These are phyloP conservation scores for Hanseniaspora osmophila DNA, from an alignment of 805 yeast genomes.

Conservation along the genomic window DNA sequence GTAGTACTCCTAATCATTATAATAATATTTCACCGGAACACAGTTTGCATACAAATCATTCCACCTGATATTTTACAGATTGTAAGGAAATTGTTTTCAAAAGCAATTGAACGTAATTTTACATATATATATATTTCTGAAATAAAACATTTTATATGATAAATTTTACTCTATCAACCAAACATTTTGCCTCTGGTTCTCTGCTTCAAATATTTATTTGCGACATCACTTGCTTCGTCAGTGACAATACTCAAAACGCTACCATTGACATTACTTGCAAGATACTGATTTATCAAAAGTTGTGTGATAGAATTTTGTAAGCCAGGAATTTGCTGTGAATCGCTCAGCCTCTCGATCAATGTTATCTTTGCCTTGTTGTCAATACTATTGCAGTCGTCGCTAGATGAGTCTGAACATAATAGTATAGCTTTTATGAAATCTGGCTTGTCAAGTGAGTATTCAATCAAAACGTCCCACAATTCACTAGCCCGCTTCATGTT, in stretches of 20 bases:
- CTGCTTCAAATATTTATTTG: constrained; percentile 18
- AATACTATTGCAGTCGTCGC: constrained; percentile 33
- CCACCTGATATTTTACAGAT: not conserved
- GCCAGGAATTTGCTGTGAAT: constrained; percentile 47
- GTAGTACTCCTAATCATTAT: not conserved
- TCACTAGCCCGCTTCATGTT: constrained; percentile 22
- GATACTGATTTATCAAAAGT: constrained; percentile 49
- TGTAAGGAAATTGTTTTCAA: too few relatives aligned
- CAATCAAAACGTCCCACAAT: constrained; percentile 67
- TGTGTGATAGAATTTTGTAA: constrained; percentile 44
- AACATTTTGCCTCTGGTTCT: constrained; percentile 21
- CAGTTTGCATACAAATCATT: not conserved
- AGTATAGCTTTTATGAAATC: constrained; percentile 63
- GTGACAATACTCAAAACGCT: constrained; percentile 42
- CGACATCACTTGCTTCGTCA: constrained; percentile 32
- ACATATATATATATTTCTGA: not conserved
- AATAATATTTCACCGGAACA: not conserved
- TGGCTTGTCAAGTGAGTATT: constrained; percentile 58
- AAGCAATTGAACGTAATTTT: not conserved
- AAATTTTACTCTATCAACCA: not conserved
- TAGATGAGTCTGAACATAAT: constrained; percentile 37
- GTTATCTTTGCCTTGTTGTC: constrained; percentile 35
- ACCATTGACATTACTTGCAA: constrained; percentile 37
- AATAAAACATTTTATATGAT: not conserved
- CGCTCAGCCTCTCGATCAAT: constrained; percentile 48